phyloP scores from a whole-genome alignment of 768 basidiomycete species.

The Boletus bicolor region DNA sequence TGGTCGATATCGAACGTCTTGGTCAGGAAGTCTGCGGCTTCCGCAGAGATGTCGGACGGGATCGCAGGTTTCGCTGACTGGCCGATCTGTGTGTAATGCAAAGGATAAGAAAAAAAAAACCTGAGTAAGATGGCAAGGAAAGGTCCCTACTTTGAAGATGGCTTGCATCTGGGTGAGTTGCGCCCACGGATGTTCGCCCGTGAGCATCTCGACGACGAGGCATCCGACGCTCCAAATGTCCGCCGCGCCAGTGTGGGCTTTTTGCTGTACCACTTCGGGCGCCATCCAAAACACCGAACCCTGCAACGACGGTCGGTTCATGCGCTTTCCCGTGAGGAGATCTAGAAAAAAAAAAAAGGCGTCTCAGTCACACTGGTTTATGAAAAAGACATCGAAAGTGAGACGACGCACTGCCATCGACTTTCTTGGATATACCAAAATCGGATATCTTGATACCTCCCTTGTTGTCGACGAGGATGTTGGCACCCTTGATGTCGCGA shows the following conservation, averaged over 20 bases:
- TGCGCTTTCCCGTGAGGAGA: constrained; percentile 57
- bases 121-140: not conserved
- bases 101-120: accelerated
- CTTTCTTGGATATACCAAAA: constrained; percentile 96
- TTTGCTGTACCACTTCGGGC: constrained; percentile 97
- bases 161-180: constrained; percentile 99
- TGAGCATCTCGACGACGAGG: constrained; percentile 94
- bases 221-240: constrained; percentile 98
- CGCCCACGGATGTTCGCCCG: constrained; percentile 93
- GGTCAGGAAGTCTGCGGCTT: constrained; percentile 83
- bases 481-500: constrained; percentile 98
- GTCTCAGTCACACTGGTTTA: not conserved
- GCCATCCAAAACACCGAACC: constrained; percentile 99
- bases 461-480: constrained; percentile 97
- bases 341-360: constrained; percentile 21
- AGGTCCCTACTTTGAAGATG: constrained; percentile 77
- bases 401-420: constrained; percentile 80
- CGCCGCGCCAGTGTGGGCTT: constrained; percentile 84
- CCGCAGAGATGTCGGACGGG: constrained; percentile 86
- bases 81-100: constrained; percentile 63
- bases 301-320: constrained; percentile 89
- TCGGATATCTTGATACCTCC: constrained; percentile 97
- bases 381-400: not conserved
- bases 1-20: constrained; percentile 87
- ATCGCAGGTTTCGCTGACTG: constrained; percentile 83